Base-by-base conservation (phyloP, 352 stramenopile species). In the Phytophthora pistaciae region DNA sequence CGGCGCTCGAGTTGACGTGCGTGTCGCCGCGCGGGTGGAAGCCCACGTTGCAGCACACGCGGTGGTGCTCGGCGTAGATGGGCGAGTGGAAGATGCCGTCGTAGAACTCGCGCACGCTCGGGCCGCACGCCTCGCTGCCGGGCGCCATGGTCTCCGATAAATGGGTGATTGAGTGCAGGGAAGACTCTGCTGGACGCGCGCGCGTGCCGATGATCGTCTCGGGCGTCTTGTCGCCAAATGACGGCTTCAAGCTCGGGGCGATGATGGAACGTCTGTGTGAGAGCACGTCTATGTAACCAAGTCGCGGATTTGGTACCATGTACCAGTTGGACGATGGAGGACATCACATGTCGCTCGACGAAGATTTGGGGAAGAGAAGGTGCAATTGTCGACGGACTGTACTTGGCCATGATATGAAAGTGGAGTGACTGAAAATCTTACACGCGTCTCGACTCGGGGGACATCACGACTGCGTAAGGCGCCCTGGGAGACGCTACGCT, bases 11-110 rank as follows among this genome's bases (percentile, higher is more conserved):
- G 31, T 62, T 74, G 8, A 72, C 40, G 31, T 70, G 64, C 11
- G 50, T 60, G 14, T 73, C 50, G 36, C 56, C 64, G n/a, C 73
- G 57, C 7, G 74, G 68, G 58, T 83, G 71, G 64, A 87, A 93
- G 49, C 84, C 87, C 7, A 92, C 74, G 68, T 94, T 94, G 74
- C 83, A 92, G 46, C 84, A 84, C 48, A 92, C 75, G 65, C 79
- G 86, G 60, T 92, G 87, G 71, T 89, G 78, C 55, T 84, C 54
- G 3, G 78, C 69, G 75, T 83, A 94, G 53, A 94, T 72, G 27
- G 78, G 78, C 50, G 87, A 92, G 77, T 88, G 79, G 79, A 88
- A 94, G 58, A 94, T 70, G 20, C 87, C 82, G 70, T 94, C 83
- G 74, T 94, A 94, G 75, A 94, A 92, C 58, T 84, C 84, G 49